Percentiles rank a stretch among this genome's conserved stretches.
These are phyloP conservation scores for Gastrodia elata DNA, from an alignment of 106 monocot species.

Conservation along the genomic window DNA sequence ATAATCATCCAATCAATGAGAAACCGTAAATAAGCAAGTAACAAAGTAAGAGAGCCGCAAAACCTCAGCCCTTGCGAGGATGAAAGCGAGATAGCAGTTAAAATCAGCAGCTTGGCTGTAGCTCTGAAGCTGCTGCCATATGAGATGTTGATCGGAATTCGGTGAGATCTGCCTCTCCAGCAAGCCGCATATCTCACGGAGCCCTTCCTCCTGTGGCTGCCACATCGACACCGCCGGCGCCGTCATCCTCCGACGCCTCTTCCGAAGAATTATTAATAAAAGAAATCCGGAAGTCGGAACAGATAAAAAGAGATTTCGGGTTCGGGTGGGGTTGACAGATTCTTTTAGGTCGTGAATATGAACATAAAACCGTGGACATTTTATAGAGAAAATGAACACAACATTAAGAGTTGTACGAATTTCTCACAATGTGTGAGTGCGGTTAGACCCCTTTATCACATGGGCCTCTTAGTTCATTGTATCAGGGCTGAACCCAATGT, in stretches of 20 bases:
- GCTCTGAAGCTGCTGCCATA: slow-evolving; percentile 91
- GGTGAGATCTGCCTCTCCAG: slow-evolving; percentile 90
- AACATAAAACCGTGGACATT: too few species aligned
- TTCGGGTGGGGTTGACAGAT: neutral
- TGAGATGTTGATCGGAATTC: slow-evolving; percentile 65
- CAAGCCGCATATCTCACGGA: slow-evolving; percentile 89
- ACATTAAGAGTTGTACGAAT: too few species aligned
- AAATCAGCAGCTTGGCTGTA: slow-evolving; percentile 88
- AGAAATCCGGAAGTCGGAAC: neutral
- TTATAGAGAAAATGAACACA: too few species aligned
- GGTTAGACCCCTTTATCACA: too few species aligned
- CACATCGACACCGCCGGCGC: slow-evolving; percentile 37
- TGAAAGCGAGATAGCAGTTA: slow-evolving; percentile 88
- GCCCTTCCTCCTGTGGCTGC: slow-evolving; percentile 87
- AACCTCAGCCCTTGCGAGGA: slow-evolving; percentile 72
- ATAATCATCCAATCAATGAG: neutral
- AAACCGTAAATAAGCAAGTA: neutral
- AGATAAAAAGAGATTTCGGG: neutral
- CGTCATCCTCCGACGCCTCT: slow-evolving; percentile 10
- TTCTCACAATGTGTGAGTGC: too few species aligned
- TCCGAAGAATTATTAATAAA: neutral
- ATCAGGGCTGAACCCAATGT: too few species aligned
- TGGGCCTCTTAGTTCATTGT: too few species aligned
- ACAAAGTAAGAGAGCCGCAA: neutral
- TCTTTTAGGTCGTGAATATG: neutral